Percentiles rank a stretch among this genome's conserved stretches.
phyloP scores from a whole-genome alignment of 1,139 yeast genomes.

The Tardiomyces digboiensis region DNA sequence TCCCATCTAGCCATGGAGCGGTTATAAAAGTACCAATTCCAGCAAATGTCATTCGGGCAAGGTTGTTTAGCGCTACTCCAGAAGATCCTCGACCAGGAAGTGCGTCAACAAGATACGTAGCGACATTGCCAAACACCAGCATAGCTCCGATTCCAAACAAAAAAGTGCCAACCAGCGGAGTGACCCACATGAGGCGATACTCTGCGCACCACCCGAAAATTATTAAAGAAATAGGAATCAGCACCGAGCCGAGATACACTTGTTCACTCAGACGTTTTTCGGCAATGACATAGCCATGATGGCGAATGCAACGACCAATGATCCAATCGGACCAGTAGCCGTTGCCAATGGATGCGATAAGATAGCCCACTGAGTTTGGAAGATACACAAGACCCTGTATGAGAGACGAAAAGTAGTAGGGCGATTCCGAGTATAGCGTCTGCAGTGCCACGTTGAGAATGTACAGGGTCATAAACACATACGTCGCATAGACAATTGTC shows the following conservation, averaged over 20 bases:
- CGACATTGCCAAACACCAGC: slow-evolving; percentile 75
- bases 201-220: slow-evolving; percentile 80
- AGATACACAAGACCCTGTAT: slow-evolving; percentile 70
- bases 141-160: slow-evolving; percentile 75
- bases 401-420: slow-evolving; percentile 59
- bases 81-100: slow-evolving; percentile 87
- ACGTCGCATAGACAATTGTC: slow-evolving; percentile 54
- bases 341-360: slow-evolving; percentile 63
- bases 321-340: slow-evolving; percentile 73
- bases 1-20: slow-evolving; percentile 49
- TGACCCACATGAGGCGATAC: slow-evolving; percentile 59
- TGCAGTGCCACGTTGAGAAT: slow-evolving; percentile 70
- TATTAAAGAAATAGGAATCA: slow-evolving; percentile 56
- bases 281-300: slow-evolving; percentile 57
- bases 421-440: slow-evolving; percentile 48
- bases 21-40: slow-evolving; percentile 68
- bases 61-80: slow-evolving; percentile 76
- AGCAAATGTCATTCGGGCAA: slow-evolving; percentile 64
- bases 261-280: slow-evolving; percentile 77
- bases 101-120: slow-evolving; percentile 75
- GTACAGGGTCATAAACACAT: slow-evolving; percentile 60
- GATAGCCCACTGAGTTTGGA: slow-evolving; percentile 73
- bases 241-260: slow-evolving; percentile 50
- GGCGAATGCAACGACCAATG: slow-evolving; percentile 42
- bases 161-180: slow-evolving; percentile 69